Evolutionary conservation across 805 yeast genomes (phyloP).

Genomic region (Suhomyces prunicola): DNA sequence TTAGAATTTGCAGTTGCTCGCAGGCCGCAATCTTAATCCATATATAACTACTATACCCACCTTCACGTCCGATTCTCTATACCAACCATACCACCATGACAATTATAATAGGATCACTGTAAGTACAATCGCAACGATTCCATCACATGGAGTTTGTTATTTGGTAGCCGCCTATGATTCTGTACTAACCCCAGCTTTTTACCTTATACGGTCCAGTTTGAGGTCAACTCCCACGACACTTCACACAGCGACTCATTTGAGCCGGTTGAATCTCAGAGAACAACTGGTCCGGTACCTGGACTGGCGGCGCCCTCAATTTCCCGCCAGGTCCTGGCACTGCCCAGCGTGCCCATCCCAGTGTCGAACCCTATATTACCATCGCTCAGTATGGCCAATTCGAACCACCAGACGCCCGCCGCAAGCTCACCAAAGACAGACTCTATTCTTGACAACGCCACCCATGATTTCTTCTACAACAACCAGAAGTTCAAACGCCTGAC

Average conservation of each 20-base stretch:
- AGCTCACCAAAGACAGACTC: slow-evolving; percentile 9
- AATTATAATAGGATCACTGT: slow-evolving; percentile 66
- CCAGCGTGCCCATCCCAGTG: slow-evolving; percentile 6
- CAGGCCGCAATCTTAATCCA: background rate
- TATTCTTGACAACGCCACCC: slow-evolving; percentile 14
- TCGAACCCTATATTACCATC: slow-evolving; percentile 32
- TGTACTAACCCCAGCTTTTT: slow-evolving; percentile 46
- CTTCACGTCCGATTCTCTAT: background rate
- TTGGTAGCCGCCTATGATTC: background rate
- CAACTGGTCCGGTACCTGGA: too few species aligned
- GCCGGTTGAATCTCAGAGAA: background rate
- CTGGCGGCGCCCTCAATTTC: background rate
- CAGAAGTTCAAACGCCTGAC: slow-evolving; percentile 7
- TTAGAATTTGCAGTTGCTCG: background rate
- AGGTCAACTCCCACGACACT: slow-evolving; percentile 29
- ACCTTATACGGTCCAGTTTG: slow-evolving; percentile 74
- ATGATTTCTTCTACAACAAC: slow-evolving; percentile 48
- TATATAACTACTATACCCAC: background rate
- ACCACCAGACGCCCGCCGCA: slow-evolving; percentile 15
- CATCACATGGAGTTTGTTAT: background rate
- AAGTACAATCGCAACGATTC: slow-evolving; percentile 27
- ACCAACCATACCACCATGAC: slow-evolving; percentile 45
- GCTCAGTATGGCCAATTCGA: slow-evolving; percentile 35
- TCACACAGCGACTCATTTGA: background rate
- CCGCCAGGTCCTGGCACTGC: slow-evolving; percentile 6